Evolutionary conservation across 2,329 filamentous ascomycete species (phyloP), one percentile per base, ranked within the genome.

Genomic region (Sporothrix inflata): DNA sequence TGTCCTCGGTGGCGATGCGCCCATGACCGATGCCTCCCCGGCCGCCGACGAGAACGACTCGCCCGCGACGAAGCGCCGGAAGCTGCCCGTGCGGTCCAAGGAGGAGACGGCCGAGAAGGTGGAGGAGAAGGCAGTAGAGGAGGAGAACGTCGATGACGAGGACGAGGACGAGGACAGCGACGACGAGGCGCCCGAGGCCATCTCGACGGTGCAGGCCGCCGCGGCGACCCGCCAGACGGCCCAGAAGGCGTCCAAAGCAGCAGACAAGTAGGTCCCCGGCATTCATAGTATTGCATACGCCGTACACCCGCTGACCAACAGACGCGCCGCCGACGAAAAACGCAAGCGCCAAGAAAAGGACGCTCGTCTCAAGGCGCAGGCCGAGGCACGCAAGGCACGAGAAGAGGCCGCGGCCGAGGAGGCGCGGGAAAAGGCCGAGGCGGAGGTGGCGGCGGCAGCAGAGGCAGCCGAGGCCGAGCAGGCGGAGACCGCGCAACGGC

Each of bases 131-230:
- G 70, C 14, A 40, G 8, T 60, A 74, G 45, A 73, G 57, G 57
- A 75, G 1, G 77, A 79, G 19, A 76, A 78, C 4, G n/a, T n/a
- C n/a, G n/a, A n/a, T n/a, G 80, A 82, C 3, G 80, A 81, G 1
- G 81, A 82, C 3, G 79, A 81, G 8, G 81, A 81, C 1, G 83
- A 83, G 12, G 84, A 84, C 55, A 85, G 87, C 57, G 86, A 89
- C 68, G 87, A 89, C 69, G 87, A 85, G 65, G 87, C 87, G 0
- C 87, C 87, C 9, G 88, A 89, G 78, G 87, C 85, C 3, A 83
- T 89, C n/a, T 89, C 87, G 0, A 86, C 86, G 1, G 78, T 80
- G 14, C 82, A 82, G 65, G 85, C 84, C 3, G 86, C 85, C 1
- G 82, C 81, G 16, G 81, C 85, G 73, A 80, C 82, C 27, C 82